Evolutionary conservation across 2,329 filamentous ascomycete species (phyloP).

Genomic region (Arachnopeziza araneosa): DNA sequence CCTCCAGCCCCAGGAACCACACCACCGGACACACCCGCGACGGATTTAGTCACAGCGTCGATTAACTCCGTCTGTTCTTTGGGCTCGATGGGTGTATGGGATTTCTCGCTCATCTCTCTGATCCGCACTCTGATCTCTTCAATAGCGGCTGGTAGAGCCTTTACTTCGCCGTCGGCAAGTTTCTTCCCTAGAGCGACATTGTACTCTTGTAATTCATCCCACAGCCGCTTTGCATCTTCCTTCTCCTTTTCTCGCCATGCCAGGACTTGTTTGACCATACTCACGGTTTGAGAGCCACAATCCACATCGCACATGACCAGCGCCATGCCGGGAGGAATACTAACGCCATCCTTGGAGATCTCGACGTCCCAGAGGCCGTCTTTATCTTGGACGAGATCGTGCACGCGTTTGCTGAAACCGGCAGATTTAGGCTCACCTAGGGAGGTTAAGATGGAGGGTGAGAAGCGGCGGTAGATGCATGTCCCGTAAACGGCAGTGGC

Average conservation of each 20-base stretch:
- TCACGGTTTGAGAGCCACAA: constrained; percentile 85
- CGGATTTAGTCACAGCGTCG: constrained; percentile 59
- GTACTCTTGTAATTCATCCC: constrained; percentile 65
- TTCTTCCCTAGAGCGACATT: constrained; percentile 67
- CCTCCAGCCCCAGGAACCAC: constrained; percentile 93
- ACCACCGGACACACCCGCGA: constrained; percentile 81
- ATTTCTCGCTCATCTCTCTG: constrained; percentile 67
- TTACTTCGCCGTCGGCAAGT: constrained; percentile 45
- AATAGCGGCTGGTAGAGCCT: constrained; percentile 42
- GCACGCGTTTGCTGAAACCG: constrained; percentile 62
- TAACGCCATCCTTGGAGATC: constrained; percentile 62
- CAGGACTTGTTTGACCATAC: constrained; percentile 92
- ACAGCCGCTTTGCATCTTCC: constrained; percentile 62
- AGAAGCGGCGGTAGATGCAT: constrained; percentile 89
- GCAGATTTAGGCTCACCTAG: constrained; percentile 62
- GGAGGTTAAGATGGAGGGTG: constrained; percentile 62
- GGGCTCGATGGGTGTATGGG: constrained; percentile 85
- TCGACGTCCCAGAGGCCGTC: constrained; percentile 70
- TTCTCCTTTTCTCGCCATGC: constrained; percentile 67
- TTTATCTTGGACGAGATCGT: constrained; percentile 58
- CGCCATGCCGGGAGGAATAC: constrained; percentile 66
- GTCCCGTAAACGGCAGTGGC: constrained; percentile 89
- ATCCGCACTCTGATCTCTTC: constrained; percentile 55
- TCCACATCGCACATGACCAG: constrained; percentile 95
- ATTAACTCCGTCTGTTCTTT: constrained; percentile 76